Evolutionary conservation across 2,329 filamentous ascomycete species (phyloP).

Genomic region (Claviceps fusiformis): DNA sequence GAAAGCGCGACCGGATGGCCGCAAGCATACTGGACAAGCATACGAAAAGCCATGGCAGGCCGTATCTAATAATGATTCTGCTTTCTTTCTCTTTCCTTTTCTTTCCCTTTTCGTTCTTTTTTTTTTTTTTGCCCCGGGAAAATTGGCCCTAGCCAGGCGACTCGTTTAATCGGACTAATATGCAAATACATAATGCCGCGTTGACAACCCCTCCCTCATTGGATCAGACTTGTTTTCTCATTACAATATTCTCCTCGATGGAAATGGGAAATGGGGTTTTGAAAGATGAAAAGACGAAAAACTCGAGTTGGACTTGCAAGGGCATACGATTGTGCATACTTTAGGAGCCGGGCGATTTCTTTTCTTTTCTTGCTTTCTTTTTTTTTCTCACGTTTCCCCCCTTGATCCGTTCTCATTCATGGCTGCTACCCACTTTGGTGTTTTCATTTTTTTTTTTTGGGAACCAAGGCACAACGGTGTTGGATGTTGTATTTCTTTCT

Average conservation of each 20-base stretch:
- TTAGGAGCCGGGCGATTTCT: neutral
- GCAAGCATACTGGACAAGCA: slow-evolving; percentile 46
- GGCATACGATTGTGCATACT: neutral
- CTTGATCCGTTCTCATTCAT: neutral
- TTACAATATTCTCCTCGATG: neutral
- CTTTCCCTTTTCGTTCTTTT: neutral
- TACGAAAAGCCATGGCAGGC: slow-evolving; percentile 35
- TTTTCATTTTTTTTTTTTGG: neutral
- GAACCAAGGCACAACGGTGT: too few relatives aligned
- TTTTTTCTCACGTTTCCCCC: too few relatives aligned
- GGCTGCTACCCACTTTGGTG: neutral
- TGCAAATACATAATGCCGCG: neutral
- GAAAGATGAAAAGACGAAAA: neutral
- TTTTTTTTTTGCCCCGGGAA: neutral
- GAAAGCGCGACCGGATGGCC: slow-evolving; percentile 45
- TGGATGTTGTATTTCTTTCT: too few relatives aligned
- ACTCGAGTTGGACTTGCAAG: neutral
- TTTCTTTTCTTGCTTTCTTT: neutral
- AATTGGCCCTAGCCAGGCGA: neutral
- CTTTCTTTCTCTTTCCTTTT: slow-evolving; percentile 9
- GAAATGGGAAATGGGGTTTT: neutral
- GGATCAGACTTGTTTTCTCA: neutral
- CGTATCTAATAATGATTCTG: slow-evolving; percentile 15
- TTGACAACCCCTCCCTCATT: neutral
- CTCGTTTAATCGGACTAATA: neutral